Conservation (phyloP, 371 early-diverging fungal genomes). For the Circinella minor region DNA sequence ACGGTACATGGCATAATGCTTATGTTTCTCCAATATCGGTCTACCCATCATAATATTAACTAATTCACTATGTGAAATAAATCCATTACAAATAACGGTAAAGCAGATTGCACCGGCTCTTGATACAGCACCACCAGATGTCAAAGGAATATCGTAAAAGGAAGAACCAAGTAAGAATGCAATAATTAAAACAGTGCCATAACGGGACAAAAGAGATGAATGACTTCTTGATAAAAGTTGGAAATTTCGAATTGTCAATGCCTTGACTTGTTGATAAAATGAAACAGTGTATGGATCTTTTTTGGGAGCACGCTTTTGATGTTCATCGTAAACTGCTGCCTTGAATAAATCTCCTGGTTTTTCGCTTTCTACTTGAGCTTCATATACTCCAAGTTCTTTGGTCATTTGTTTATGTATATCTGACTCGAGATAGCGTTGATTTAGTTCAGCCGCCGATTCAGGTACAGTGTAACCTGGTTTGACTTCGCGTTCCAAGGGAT, state of each 20-base stretch:
- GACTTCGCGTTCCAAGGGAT: conserved; percentile 52
- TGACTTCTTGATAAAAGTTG: conserved; percentile 48
- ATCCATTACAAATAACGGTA: conserved; percentile 55
- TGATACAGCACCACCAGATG: conserved; percentile 64
- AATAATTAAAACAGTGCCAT: conserved; percentile 57
- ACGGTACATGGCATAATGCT: conserved; percentile 68
- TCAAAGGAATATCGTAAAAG: conserved; percentile 58
- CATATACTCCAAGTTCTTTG: conserved; percentile 37
- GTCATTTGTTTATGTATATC: conserved; percentile 31
- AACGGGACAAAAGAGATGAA: conserved; percentile 50
- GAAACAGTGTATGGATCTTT: conserved; percentile 61
- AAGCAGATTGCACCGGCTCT: conserved; percentile 70
- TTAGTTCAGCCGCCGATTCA: conserved; percentile 52
- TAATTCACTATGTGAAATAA: conserved; percentile 58
- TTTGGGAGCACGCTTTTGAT: conserved; percentile 57
- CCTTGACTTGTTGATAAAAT: conserved; percentile 59
- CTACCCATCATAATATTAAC: conserved; percentile 61
- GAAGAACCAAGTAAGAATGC: conserved; percentile 69
- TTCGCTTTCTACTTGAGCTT: conserved; percentile 29
- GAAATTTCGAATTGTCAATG: conserved; percentile 63
- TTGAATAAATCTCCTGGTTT: conserved; percentile 51
- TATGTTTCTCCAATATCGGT: conserved; percentile 70
- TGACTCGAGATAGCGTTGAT: conserved; percentile 43
- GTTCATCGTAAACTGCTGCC: conserved; percentile 51
- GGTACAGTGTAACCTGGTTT: conserved; percentile 50